phyloP scores from a whole-genome alignment of 768 basidiomycete species.

The Daedaleopsis nitida region DNA sequence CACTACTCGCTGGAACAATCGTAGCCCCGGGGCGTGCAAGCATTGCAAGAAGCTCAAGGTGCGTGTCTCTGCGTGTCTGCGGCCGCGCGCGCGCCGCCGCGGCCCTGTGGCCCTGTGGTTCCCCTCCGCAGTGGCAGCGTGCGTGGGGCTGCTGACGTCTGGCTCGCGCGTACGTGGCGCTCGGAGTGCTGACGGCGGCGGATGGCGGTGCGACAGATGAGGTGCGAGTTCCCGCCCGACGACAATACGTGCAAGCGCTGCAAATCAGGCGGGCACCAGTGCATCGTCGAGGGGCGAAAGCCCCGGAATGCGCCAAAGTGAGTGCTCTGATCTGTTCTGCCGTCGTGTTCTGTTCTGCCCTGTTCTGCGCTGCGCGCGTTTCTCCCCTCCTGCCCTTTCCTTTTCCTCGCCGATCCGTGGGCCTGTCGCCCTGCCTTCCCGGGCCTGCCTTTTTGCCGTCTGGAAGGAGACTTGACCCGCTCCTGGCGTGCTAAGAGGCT shows the following conservation, averaged over 20 bases:
- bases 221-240: slow-evolving; percentile 75
- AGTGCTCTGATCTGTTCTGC: slow-evolving; percentile 37
- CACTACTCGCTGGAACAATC: background rate
- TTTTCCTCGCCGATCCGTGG: slow-evolving; percentile 27
- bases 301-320: slow-evolving; percentile 80
- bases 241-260: slow-evolving; percentile 82
- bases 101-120: too few relatives aligned
- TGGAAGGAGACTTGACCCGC: too few relatives aligned
- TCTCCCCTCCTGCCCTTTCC: slow-evolving; percentile 20
- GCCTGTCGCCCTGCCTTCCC: slow-evolving; percentile 24
- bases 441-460: background rate
- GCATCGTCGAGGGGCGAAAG: slow-evolving; percentile 84
- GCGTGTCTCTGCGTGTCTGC: slow-evolving; percentile 24
- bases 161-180: slow-evolving; percentile 11
- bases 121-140: too few relatives aligned
- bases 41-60: slow-evolving; percentile 91
- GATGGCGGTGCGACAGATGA: slow-evolving; percentile 59
- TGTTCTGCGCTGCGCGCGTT: slow-evolving; percentile 18
- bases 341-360: background rate
- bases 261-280: slow-evolving; percentile 69
- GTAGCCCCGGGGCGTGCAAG: slow-evolving; percentile 79
- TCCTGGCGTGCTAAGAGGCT: too few relatives aligned
- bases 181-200: slow-evolving; percentile 12
- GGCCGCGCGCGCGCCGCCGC: background rate
- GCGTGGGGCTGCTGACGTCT: slow-evolving; percentile 6